Evolutionary conservation across 2,329 filamentous ascomycete species (phyloP).

Genomic region (Alternaria alternata): DNA sequence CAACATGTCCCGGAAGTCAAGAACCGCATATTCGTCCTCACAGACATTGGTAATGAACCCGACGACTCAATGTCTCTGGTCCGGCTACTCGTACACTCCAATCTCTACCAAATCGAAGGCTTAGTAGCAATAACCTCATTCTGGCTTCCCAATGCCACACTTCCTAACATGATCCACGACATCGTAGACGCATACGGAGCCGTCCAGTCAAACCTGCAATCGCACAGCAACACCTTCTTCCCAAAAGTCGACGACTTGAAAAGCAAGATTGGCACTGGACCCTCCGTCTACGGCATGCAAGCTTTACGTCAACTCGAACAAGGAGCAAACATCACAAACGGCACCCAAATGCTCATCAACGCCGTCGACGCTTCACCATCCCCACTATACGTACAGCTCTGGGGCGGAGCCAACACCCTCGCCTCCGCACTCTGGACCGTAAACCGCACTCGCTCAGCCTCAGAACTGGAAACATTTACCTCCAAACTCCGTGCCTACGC

Average conservation of each 20-base stretch:
- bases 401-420: neutral
- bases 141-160: neutral
- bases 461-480: neutral
- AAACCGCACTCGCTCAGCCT: neutral
- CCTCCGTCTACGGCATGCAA: neutral
- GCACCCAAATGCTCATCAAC: neutral
- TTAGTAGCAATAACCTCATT: neutral
- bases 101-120: neutral
- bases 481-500: neutral
- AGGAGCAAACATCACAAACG: neutral
- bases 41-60: neutral
- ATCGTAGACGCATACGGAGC: neutral
- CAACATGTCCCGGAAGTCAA: neutral
- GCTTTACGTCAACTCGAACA: neutral
- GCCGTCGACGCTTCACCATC: neutral
- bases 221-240: neutral
- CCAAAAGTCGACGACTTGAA: neutral
- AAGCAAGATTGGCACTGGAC: neutral
- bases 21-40: neutral
- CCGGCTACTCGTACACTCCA: neutral
- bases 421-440: neutral
- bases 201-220: neutral
- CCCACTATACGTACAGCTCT: neutral
- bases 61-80: neutral
- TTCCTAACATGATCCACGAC: neutral